phyloP scores from a whole-genome alignment of 2,329 filamentous ascomycete species.

The Nemania sp. region DNA sequence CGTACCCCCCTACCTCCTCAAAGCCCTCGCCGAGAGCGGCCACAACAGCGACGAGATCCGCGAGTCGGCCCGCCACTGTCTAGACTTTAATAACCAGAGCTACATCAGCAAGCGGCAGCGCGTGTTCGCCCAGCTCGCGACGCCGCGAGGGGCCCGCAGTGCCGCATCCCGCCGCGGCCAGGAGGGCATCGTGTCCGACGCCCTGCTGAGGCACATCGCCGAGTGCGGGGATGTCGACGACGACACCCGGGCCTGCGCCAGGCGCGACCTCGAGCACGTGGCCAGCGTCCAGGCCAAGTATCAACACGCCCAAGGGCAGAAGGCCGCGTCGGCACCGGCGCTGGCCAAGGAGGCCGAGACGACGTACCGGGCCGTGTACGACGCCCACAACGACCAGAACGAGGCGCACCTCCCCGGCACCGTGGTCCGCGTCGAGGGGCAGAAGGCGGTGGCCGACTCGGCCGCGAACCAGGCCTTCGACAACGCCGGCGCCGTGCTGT shows the following conservation, averaged over 20 bases:
- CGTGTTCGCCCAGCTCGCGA: conserved; percentile 43
- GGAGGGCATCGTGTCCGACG: conserved; percentile 46
- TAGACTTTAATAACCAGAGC: conserved; percentile 43
- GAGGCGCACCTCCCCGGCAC: conserved; percentile 49
- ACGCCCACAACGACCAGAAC: conserved; percentile 46
- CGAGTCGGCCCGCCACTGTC: conserved; percentile 43
- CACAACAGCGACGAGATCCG: conserved; percentile 45
- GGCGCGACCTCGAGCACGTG: conserved; percentile 47
- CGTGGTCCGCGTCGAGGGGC: conserved; percentile 49
- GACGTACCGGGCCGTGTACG: conserved; percentile 50
- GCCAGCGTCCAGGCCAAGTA: conserved; percentile 41
- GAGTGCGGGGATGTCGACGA: conserved; percentile 47
- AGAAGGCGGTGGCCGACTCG: conserved; percentile 46
- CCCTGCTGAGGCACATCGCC: conserved; percentile 46
- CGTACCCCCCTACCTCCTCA: conserved; percentile 53
- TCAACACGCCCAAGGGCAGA: conserved; percentile 36
- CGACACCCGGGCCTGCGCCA: conserved; percentile 44
- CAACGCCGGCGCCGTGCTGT: conserved; percentile 53
- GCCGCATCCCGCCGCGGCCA: conserved; percentile 19
- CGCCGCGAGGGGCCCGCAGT: conserved; percentile 39
- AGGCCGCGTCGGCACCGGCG: conserved; percentile 25
- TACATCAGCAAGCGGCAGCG: conserved; percentile 42
- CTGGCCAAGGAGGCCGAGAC: conserved; percentile 35
- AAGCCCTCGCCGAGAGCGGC: conserved; percentile 47
- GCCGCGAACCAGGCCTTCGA: conserved; percentile 55